Conservation (phyloP, 2,329 filamentous ascomycete species). For the Fusarium liriodendri region DNA sequence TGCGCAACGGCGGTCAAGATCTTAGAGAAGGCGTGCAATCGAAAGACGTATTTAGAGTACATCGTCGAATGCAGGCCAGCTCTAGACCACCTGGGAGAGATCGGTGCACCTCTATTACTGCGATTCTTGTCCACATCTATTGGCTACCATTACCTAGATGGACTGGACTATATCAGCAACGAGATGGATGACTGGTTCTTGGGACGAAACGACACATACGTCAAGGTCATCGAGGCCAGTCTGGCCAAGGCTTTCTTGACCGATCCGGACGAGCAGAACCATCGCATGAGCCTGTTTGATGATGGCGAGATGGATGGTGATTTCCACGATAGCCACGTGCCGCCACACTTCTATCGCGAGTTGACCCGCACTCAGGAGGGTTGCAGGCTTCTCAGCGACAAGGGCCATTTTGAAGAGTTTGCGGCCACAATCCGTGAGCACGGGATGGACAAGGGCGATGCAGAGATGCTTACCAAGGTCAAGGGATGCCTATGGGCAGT, state of each 20-base stretch:
- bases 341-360: constrained; percentile 98
- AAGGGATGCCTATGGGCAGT: constrained; percentile 98
- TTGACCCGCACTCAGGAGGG: constrained; percentile 93
- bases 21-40: constrained; percentile 95
- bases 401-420: constrained; percentile 97
- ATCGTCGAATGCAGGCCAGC: constrained; percentile 96
- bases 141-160: constrained; percentile 96
- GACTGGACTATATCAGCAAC: constrained; percentile 97
- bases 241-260: constrained; percentile 86
- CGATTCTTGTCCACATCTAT: constrained; percentile 96
- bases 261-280: constrained; percentile 67
- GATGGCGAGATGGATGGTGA: constrained; percentile 68
- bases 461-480: constrained; percentile 88
- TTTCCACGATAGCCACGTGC: constrained; percentile 75
- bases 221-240: constrained; percentile 94
- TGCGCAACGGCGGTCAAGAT: constrained; percentile 98
- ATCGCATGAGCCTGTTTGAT: constrained; percentile 68
- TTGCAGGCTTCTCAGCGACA: constrained; percentile 88
- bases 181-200: constrained; percentile 99
- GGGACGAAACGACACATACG: constrained; percentile 96
- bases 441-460: constrained; percentile 85
- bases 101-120: constrained; percentile 90
- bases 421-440: constrained; percentile 88
- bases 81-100: constrained; percentile 94
- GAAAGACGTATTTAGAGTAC: constrained; percentile 89